These are phyloP conservation scores for Massarina eburnea DNA, from an alignment of 2,329 filamentous ascomycete genomes.

Conservation along the genomic window DNA sequence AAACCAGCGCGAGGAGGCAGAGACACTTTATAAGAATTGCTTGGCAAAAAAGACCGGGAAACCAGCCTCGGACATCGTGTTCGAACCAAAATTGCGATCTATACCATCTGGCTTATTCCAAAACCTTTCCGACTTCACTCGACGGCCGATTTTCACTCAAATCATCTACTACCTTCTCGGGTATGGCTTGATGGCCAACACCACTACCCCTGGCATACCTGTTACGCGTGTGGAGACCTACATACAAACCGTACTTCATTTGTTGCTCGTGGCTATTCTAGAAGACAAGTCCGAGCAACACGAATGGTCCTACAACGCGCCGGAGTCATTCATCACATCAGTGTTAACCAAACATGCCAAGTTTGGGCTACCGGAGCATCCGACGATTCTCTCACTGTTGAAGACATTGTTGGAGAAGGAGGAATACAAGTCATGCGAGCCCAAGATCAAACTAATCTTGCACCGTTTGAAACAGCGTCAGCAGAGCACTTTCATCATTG, in stretches of 20 bases:
- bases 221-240: slow-evolving; percentile 86
- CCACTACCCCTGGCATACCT: slow-evolving; percentile 72
- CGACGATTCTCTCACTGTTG: slow-evolving; percentile 56
- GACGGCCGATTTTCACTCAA: slow-evolving; percentile 83
- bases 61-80: slow-evolving; percentile 79
- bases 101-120: slow-evolving; percentile 78
- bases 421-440: slow-evolving; percentile 77
- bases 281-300: slow-evolving; percentile 68
- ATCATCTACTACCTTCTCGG: slow-evolving; percentile 85
- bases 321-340: slow-evolving; percentile 70
- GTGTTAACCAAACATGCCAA: slow-evolving; percentile 67
- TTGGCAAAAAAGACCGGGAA: slow-evolving; percentile 87
- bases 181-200: slow-evolving; percentile 72
- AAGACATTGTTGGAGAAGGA: slow-evolving; percentile 62
- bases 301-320: slow-evolving; percentile 45
- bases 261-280: slow-evolving; percentile 79
- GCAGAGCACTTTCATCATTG: slow-evolving; percentile 70
- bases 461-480: slow-evolving; percentile 83
- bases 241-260: slow-evolving; percentile 85
- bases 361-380: slow-evolving; percentile 29
- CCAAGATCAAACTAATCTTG: slow-evolving; percentile 81
- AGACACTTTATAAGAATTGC: slow-evolving; percentile 82
- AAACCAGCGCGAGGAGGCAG: slow-evolving; percentile 94
- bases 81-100: slow-evolving; percentile 78
- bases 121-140: slow-evolving; percentile 75